A percentile compares a stretch with the other conserved stretches of the same genome.
Evolutionary conservation across 345 rosid genomes (phyloP).

Genomic region (Erysimum cheiranthoides): DNA sequence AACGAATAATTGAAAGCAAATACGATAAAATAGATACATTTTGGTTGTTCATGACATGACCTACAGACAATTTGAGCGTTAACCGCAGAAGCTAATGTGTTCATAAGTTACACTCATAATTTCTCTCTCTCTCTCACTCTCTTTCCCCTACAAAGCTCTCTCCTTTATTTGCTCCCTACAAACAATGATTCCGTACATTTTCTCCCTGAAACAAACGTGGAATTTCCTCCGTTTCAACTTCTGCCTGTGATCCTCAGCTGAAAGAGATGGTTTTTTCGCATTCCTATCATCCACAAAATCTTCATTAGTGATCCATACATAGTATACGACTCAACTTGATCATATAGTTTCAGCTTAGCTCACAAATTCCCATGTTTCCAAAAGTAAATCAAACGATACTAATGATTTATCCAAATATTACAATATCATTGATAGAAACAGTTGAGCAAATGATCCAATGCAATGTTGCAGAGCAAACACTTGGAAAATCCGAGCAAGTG

Average conservation of each 20-base stretch:
- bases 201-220: not conserved
- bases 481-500: not conserved
- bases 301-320: conserved; percentile 13
- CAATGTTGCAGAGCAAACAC: not conserved
- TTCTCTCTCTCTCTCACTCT: conserved; percentile 18
- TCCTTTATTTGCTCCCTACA: conserved; percentile 26
- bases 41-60: conserved; percentile 7
- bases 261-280: conserved; percentile 56
- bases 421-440: not conserved
- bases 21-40: conserved; percentile 24
- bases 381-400: not conserved
- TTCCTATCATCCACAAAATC: conserved; percentile 51
- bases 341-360: not conserved
- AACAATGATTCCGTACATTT: conserved; percentile 8
- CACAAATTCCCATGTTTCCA: not conserved
- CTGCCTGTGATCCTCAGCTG: conserved; percentile 78
- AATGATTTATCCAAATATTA: not conserved
- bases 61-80: conserved; percentile 21
- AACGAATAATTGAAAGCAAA: conserved; percentile 4
- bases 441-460: not conserved
- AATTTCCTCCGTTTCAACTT: conserved; percentile 57
- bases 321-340: not conserved
- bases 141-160: conserved; percentile 12
- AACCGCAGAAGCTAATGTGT: conserved; percentile 17
- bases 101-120: conserved; percentile 20